Conservation (phyloP, 2,329 filamentous ascomycete genomes). For the Hymenoscyphus infarciens region DNA sequence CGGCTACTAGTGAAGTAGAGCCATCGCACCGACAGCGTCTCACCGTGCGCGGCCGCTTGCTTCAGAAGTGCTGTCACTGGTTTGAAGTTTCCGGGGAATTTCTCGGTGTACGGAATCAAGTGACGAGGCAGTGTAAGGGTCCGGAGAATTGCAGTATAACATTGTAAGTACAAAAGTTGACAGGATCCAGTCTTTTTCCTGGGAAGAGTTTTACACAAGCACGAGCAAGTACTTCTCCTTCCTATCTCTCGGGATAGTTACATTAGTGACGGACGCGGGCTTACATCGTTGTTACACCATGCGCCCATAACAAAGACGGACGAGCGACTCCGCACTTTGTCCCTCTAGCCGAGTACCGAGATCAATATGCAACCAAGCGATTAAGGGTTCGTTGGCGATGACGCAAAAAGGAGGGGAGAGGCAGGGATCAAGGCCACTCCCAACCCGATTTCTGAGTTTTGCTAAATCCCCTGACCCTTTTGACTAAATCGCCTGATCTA, state of each 20-base stretch:
- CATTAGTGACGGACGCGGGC: neutral
- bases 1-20: too few relatives aligned
- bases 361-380: neutral
- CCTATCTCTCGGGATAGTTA: neutral
- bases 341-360: neutral
- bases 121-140: neutral
- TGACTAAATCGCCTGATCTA: too few relatives aligned
- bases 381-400: neutral
- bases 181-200: neutral
- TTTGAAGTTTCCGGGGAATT: constrained; percentile 1
- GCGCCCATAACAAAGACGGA: neutral
- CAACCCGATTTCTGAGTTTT: neutral
- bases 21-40: neutral
- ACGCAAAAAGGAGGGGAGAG: neutral
- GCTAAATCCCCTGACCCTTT: too few relatives aligned
- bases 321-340: neutral
- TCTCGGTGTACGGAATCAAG: constrained; percentile 1
- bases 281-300: neutral
- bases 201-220: neutral
- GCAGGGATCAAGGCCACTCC: neutral
- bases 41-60: neutral
- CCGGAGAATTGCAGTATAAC: neutral
- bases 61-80: neutral
- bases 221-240: neutral
- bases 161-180: neutral